Evolutionary conservation across 352 stramenopile genomes (phyloP), one percentile per base, ranked within the genome.

Genomic region (Pythium periplocum): DNA sequence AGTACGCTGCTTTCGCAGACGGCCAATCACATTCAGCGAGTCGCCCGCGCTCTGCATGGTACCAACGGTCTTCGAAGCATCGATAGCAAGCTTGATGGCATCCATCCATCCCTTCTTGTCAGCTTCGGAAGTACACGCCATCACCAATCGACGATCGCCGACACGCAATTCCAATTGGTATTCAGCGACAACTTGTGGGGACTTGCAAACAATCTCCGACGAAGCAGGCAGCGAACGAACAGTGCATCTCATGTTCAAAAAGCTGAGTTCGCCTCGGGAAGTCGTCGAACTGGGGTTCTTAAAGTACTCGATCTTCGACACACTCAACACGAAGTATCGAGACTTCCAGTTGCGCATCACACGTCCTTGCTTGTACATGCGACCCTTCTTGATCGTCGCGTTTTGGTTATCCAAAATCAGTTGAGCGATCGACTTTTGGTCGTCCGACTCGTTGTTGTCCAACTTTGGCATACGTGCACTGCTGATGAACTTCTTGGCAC

Each of bases 71-170:
- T 90, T 89, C 0, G 80, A 91, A 7, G 83, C 83, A 51, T 93
- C 83, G 37, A 93, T 89, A 30, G 80, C 83, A 12, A 93, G 62
- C 61, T 93, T 93, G 48, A 93, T 63, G 1, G 83, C 83, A 61
- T 93, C 83, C 77, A 93, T 90, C 83, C 83, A 93, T 8, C 71
- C 71, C 48, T 91, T 91, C 62, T 91, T 91, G 59, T 93, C 83
- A 9, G 77, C 77, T 58, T 91, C 83, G 12, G 78, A 90, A 6
- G 80, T 90, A 57, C 83, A 93, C 2, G 83, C 83, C 83, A 93
- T 91, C 35, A 93, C 74, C 53, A 93, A 69, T 36, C 79, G 81
- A 40, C 82, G 75, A 43, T 91, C 80, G 45, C 82, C 80, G 6
- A 90, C 83, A 41, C 77, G 76, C 31, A 93, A 51, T 59, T 93